Percentiles rank a stretch among this genome's conserved stretches.
Evolutionary conservation across 2,329 filamentous ascomycete genomes (phyloP).

Genomic region (Kalmusia sp.): DNA sequence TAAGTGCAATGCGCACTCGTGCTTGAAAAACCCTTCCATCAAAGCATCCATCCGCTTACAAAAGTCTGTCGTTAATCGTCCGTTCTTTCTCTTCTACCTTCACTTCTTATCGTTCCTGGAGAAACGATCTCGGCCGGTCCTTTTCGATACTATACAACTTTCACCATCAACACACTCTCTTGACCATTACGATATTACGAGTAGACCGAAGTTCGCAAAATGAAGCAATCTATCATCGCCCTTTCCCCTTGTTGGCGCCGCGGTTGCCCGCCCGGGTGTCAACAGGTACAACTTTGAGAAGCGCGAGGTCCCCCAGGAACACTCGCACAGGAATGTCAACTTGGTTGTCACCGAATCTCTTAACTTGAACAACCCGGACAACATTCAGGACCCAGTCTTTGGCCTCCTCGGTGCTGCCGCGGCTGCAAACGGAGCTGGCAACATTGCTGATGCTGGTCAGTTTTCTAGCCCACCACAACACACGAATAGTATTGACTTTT

Average conservation of each 20-base stretch:
- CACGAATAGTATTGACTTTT: conserved; percentile 13
- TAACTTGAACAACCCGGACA: conserved; percentile 55
- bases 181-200: conserved; percentile 10
- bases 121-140: conserved; percentile 45
- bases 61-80: conserved; percentile 39
- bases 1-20: conserved; percentile 33
- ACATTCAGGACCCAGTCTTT: conserved; percentile 59
- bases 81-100: conserved; percentile 31
- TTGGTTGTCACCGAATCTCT: conserved; percentile 54
- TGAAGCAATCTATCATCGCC: conserved; percentile 43
- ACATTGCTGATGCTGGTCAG: conserved; percentile 55
- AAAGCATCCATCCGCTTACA: conserved; percentile 20
- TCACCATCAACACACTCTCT: conserved; percentile 11
- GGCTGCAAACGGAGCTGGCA: conserved; percentile 56
- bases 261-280: conserved; percentile 33
- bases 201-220: conserved; percentile 22
- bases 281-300: conserved; percentile 22
- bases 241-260: conserved; percentile 39
- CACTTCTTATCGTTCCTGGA: conserved; percentile 46
- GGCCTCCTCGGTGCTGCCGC: conserved; percentile 61
- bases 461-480: background rate
- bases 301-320: conserved; percentile 65
- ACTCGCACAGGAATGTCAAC: conserved; percentile 61
- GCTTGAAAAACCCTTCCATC: conserved; percentile 16
- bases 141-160: conserved; percentile 27